Percentiles rank a stretch among this genome's conserved stretches.
Conservation (phyloP, 192 early-diverging fungal species). For the Phlyctochytrium arcticum region DNA sequence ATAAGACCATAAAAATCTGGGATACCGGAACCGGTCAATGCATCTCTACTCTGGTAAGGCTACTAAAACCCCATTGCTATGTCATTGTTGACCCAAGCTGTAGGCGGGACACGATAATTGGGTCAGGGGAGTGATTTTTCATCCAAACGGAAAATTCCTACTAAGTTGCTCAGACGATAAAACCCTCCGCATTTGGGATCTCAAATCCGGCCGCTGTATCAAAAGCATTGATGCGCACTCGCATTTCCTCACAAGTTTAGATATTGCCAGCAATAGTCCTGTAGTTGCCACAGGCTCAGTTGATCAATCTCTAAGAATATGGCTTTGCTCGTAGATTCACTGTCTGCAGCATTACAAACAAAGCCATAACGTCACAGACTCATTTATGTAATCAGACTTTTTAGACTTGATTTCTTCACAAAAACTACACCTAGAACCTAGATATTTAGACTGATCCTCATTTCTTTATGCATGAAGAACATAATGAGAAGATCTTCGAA, state of each 20-base stretch:
- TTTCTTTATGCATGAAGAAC: too few relatives aligned
- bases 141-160: slow-evolving; percentile 78
- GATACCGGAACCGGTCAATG: slow-evolving; percentile 46
- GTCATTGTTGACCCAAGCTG: slow-evolving; percentile 25
- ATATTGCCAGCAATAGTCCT: slow-evolving; percentile 45
- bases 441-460: too few relatives aligned
- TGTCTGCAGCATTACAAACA: too few relatives aligned
- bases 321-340: slow-evolving; percentile 35
- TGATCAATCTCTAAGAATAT: slow-evolving; percentile 72
- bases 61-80: too few relatives aligned
- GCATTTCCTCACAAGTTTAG: slow-evolving; percentile 88
- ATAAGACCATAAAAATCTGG: slow-evolving; percentile 81
- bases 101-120: slow-evolving; percentile 28
- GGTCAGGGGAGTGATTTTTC: slow-evolving; percentile 72
- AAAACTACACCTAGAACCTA: too few relatives aligned
- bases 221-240: slow-evolving; percentile 80
- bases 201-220: slow-evolving; percentile 69
- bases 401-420: too few relatives aligned
- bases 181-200: slow-evolving; percentile 85
- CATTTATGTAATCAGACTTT: too few relatives aligned
- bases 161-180: slow-evolving; percentile 88
- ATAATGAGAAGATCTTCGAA: too few relatives aligned
- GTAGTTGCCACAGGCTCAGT: slow-evolving; percentile 84
- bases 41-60: slow-evolving; percentile 76
- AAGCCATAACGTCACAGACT: too few relatives aligned